Base-by-base conservation (phyloP, 192 early-diverging fungal species). In the Fimicolochytrium jonesii region DNA sequence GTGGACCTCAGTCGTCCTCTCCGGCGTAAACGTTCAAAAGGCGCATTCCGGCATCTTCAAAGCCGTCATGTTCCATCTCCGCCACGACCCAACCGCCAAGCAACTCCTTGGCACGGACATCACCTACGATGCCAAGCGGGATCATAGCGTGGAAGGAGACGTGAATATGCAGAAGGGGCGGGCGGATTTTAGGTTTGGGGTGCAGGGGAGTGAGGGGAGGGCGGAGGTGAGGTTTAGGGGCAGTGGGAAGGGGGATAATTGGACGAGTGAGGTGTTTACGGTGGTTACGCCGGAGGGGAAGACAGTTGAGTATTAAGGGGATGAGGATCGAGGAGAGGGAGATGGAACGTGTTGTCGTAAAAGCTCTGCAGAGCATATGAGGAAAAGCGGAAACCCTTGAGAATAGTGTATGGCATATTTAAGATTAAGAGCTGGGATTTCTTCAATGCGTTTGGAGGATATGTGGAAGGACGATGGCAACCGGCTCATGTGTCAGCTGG, bases 81-180 rank as follows among this genome's bases (percentile, higher is more conserved):
- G 65, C 30, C 65, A 67, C 50, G 47, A 67, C 57, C 26, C 39
- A 30, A 13, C 10, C 13, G 65, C 57, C 6, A 11, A 6, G 3
- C 22, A 22, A 3, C 47, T 67, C 6, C 57, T 67, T 6, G 65
- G 65, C 44, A 29, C 34, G 25, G 45, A 59, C 32, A 67, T 67
- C 37, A 20, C 20, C 15, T 32, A 67, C 46, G 57, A 67, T 49
- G 5, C 43, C 4, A 10, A 52, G 35, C n/a, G 6, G 17, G 56
- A 67, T 41, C 57, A 56, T n/a, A 39, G 23, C 25, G 57, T 67
- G 9, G 28, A 59, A 26, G 65, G 65, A n/a, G 11, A 0, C 22
- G 57, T 59, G 18, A 67, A 67, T 6, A 59, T 67, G 56, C 15
- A 59, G 36, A 59, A 67, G 57, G 65, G 65, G 25, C n/a, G 39